phyloP scores from a whole-genome alignment of 2,329 filamentous ascomycete species.

The Stemphylium beticola region DNA sequence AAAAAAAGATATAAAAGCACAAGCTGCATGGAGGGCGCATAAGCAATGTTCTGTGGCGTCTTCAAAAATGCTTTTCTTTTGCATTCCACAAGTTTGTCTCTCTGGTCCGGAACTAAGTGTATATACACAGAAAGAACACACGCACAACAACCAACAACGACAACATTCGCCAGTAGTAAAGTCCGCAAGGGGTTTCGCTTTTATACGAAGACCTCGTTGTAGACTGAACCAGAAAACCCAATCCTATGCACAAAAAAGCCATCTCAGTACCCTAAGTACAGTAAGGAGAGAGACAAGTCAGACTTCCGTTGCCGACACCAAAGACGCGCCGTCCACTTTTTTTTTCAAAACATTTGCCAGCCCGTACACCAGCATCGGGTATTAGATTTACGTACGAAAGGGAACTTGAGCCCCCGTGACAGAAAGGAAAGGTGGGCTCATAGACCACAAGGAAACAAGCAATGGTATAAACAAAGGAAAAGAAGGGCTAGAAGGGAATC shows the following conservation, averaged over 20 bases:
- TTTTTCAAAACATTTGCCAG: background rate
- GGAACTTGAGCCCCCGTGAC: background rate
- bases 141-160: no score
- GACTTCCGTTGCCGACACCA: background rate
- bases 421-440: background rate
- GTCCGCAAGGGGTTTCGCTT: background rate
- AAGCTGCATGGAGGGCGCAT: no score
- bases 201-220: background rate
- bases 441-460: background rate
- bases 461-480: slow-evolving; percentile 17
- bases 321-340: background rate
- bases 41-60: background rate
- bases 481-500: background rate
- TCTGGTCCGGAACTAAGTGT: no score
- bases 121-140: no score
- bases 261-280: background rate
- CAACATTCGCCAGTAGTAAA: no score
- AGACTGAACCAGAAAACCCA: background rate
- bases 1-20: no score
- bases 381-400: slow-evolving; percentile 7
- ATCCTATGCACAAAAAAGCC: background rate
- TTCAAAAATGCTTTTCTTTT: background rate
- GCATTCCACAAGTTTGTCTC: background rate
- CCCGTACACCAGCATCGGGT: slow-evolving; percentile 7
- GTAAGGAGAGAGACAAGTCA: background rate